Base-by-base conservation (phyloP, 2,329 filamentous ascomycete genomes). In the Colletotrichum orchidophilum region DNA sequence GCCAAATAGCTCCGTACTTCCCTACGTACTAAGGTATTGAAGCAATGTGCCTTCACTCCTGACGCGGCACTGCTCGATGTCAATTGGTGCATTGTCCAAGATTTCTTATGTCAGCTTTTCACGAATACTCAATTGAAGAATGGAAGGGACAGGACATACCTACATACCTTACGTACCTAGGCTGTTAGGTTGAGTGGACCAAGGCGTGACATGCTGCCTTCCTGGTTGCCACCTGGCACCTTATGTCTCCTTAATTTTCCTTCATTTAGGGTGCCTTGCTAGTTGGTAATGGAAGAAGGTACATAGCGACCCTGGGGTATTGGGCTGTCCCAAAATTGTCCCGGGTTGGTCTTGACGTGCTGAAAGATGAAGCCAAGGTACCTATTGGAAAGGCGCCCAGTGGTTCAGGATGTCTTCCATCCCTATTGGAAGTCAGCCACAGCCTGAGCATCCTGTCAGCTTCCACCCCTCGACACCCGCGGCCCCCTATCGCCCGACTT, bases 401-500 rank as follows among this genome's bases (percentile, higher is more conserved):
- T 39, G 60, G 31, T 63, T 15, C 15, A 39, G 35, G n/a, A n/a
- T n/a, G n/a, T n/a, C n/a, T 39, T 24, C 58, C 42, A 24, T 26
- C 60, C n/a, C 29, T 31, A 61, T 50, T 33, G 31, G 39, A 15
- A n/a, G 57, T 35, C 31, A 53, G 39, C 63, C 42, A 46, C 39
- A 46, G 6, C 9, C 39, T 9, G 39, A n/a, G 39, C 58, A 58
- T 52, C 69, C 69, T 54, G 52, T 71, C 67, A 70, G 63, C 63
- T 55, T 70, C 63, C 55, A 57, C 55, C 63, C 63, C 57, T 60
- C 29, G 24, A 59, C 59, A 29, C 57, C 63, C 62, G 61, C 52
- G 49, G 70, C 35, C 67, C 70, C 65, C 60, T 71, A 66, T 73
- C 50, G 70, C 63, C 66, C 50, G 53, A 73, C 52, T 42, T 63